Conservation (phyloP, 73 alveolate genomes). For the Symbiodinium natans region DNA sequence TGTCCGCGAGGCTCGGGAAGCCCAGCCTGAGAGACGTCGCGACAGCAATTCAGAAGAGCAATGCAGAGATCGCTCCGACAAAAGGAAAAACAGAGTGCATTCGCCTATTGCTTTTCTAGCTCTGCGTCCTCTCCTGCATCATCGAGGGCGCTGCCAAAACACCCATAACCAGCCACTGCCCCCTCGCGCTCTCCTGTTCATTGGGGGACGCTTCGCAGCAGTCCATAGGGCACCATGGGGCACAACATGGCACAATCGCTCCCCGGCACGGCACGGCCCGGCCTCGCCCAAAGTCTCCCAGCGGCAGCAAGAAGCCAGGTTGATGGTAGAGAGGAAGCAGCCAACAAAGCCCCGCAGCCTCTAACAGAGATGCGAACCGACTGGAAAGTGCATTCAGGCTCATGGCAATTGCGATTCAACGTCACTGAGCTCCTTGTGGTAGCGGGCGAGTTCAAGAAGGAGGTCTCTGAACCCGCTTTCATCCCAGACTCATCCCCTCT, state of each 20-base stretch:
- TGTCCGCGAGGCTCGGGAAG: conserved; percentile 39
- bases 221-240: not conserved
- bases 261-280: not conserved
- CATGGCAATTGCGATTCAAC: no score
- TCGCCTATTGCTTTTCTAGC: no score
- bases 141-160: not conserved
- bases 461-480: no score
- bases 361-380: no score
- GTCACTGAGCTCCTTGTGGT: no score
- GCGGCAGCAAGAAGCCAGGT: not conserved
- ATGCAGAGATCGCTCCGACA: no score
- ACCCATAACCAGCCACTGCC: conserved; percentile 9
- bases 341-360: conserved; percentile 3
- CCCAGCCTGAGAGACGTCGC: not conserved
- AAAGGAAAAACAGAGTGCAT: not conserved
- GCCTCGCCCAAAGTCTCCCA: not conserved
- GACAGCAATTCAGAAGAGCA: not conserved
- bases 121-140: no score
- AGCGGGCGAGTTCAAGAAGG: no score
- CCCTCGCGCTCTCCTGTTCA: not conserved
- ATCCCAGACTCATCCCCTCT: no score
- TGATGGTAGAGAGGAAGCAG: not conserved
- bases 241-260: no score
- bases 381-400: no score
- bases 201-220: not conserved